phyloP scores from a whole-genome alignment of 495 filamentous ascomycete species.

The Filosporella fistucella region DNA sequence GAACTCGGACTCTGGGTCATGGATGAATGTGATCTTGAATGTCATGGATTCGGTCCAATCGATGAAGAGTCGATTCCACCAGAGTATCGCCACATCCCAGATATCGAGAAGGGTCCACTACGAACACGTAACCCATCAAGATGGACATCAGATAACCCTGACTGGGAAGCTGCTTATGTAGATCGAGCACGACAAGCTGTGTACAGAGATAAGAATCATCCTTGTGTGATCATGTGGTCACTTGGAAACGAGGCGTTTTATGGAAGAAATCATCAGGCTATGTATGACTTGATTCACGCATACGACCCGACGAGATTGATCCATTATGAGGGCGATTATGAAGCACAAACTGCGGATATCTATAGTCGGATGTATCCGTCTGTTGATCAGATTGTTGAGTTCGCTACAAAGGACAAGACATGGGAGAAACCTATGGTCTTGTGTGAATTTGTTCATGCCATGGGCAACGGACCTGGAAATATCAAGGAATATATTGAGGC shows the following conservation, averaged over 20 bases:
- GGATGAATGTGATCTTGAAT: conserved; percentile 71
- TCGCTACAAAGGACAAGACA: conserved; percentile 28
- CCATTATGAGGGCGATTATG: conserved; percentile 64
- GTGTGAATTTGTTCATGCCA: conserved; percentile 69
- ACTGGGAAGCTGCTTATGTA: conserved; percentile 66
- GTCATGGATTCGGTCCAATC: conserved; percentile 59
- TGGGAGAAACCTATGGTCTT: conserved; percentile 57
- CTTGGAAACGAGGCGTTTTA: conserved; percentile 72
- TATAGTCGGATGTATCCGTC: conserved; percentile 63
- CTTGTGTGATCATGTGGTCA: conserved; percentile 67
- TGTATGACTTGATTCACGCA: conserved; percentile 59
- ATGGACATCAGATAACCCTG: conserved; percentile 59
- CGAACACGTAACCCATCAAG: conserved; percentile 23
- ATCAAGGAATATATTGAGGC: conserved; percentile 65
- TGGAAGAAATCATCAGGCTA: conserved; percentile 60
- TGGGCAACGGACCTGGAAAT: conserved; percentile 71
- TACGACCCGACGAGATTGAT: conserved; percentile 54
- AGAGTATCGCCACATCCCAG: conserved; percentile 7
- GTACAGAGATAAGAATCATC: conserved; percentile 62
- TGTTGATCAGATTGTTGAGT: conserved; percentile 38
- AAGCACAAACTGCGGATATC: conserved; percentile 59
- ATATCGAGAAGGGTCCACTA: not conserved
- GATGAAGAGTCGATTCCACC: conserved; percentile 25
- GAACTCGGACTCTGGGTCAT: conserved; percentile 68
- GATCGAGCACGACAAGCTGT: conserved; percentile 65